A percentile compares a stretch with the other conserved stretches of the same genome.
phyloP scores from a whole-genome alignment of 2,329 filamentous ascomycete species.

The Hymenoscyphus albidus region DNA sequence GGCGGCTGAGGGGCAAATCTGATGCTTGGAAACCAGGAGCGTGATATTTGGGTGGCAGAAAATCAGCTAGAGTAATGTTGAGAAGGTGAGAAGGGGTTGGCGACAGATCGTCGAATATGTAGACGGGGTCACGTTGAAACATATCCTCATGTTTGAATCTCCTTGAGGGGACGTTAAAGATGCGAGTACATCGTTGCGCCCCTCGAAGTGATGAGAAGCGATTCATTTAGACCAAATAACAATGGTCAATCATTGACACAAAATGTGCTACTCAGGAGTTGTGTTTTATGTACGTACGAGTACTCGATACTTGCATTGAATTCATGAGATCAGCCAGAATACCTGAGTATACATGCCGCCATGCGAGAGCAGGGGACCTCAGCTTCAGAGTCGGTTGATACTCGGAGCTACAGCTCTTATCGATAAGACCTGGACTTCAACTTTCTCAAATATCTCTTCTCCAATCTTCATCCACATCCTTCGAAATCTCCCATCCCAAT shows the following conservation, averaged over 20 bases:
- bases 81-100: slow-evolving; percentile 64
- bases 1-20: slow-evolving; percentile 15
- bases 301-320: background rate
- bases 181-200: background rate
- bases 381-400: background rate
- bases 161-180: slow-evolving; percentile 1
- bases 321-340: background rate
- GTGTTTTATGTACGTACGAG: background rate
- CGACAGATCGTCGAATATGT: slow-evolving; percentile 48
- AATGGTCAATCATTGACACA: background rate
- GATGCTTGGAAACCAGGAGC: slow-evolving; percentile 19
- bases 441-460: background rate
- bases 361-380: too few species aligned
- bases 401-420: slow-evolving; percentile 15
- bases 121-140: slow-evolving; percentile 23
- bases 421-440: slow-evolving; percentile 18
- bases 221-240: background rate
- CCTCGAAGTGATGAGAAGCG: background rate
- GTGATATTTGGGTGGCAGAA: slow-evolving; percentile 42
- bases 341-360: too few species aligned
- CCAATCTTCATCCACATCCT: background rate
- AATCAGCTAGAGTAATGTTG: slow-evolving; percentile 55
- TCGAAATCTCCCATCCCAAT: background rate
- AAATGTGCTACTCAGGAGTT: background rate
- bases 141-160: slow-evolving; percentile 12